Base-by-base conservation (phyloP, 352 stramenopile species). In the Globisporangium perplexum region DNA sequence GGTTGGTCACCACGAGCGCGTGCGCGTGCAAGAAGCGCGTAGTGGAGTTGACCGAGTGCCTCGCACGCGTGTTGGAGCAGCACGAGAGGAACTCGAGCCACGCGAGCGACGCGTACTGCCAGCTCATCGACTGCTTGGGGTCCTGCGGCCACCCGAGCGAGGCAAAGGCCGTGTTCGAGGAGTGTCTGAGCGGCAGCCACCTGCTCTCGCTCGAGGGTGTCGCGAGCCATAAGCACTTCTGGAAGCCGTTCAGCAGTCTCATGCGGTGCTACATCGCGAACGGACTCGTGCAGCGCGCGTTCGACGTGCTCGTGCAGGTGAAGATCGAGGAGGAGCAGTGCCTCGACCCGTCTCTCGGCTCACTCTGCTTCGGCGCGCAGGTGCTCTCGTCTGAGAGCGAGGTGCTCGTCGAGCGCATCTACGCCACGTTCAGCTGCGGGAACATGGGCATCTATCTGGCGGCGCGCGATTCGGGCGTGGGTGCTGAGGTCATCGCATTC, bases 131-230 rank as follows among this genome's bases (percentile, higher is more conserved):
- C 15, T 58, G 52, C 12, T 54, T 83, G 4, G 56, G 58, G 12
- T 23, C 46, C 17, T 83, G 73, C 20, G 57, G 63, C 1, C 73
- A 81, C 38, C 50, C 64, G 6, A 66, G 66, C 26, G 73, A 83
- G 39, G 63, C 69, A 24, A 77, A 80, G 47, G 60, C 63, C 11
- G 68, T 79, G n/a, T 81, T 80, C 26, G 65, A 77, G 47, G 71
- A 77, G 33, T 83, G 65, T 22, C 45, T 83, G 10, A 63, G 65
- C 12, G 61, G 55, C 14, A 65, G 60, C 33, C 41, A 56, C 23
- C 35, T 77, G 11, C 17, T 67, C 7, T 68, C 63, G 7, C 58
- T 83, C 1, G 65, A 55, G n/a, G 38, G 49, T 0, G 74, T 77
- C 30, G 65, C 62, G 14, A 54, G 38, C 22, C 46, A 66, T 8